Percentiles rank a stretch among this genome's conserved stretches.
phyloP scores from a whole-genome alignment of 2,329 filamentous ascomycete genomes.

The Fusarium sp. region DNA sequence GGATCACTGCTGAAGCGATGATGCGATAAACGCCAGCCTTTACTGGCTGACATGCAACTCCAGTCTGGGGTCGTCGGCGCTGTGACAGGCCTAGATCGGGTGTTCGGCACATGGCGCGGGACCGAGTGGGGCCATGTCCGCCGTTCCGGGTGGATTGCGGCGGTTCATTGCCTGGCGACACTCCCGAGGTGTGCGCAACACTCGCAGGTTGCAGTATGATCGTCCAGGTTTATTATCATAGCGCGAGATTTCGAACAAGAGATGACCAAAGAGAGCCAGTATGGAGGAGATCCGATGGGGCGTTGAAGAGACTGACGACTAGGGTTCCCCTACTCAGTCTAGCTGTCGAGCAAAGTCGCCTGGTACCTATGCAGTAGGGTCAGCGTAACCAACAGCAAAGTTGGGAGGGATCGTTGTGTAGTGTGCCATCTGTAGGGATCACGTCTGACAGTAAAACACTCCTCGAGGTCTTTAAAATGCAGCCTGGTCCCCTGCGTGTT shows the following conservation, averaged over 20 bases:
- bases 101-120: slow-evolving; percentile 45
- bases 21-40: slow-evolving; percentile 26
- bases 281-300: slow-evolving; percentile 26
- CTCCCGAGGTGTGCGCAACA: slow-evolving; percentile 25
- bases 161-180: slow-evolving; percentile 21
- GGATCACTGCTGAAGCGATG: slow-evolving; percentile 21
- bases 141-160: slow-evolving; percentile 32
- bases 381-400: slow-evolving; percentile 19
- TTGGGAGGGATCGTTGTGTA: slow-evolving; percentile 23
- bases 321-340: slow-evolving; percentile 13
- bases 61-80: slow-evolving; percentile 37
- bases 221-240: slow-evolving; percentile 11
- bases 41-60: slow-evolving; percentile 28
- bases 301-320: slow-evolving; percentile 15
- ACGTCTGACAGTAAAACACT: slow-evolving; percentile 20
- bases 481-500: slow-evolving; percentile 12
- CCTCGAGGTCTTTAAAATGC: slow-evolving; percentile 32
- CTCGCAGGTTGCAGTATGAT: slow-evolving; percentile 22
- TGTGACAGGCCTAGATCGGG: slow-evolving; percentile 37
- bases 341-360: background rate
- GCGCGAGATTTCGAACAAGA: slow-evolving; percentile 20
- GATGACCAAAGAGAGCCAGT: slow-evolving; percentile 28
- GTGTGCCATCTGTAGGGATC: slow-evolving; percentile 17
- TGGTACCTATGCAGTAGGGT: slow-evolving; percentile 18
- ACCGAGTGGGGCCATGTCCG: slow-evolving; percentile 32